Evolutionary conservation across 75 land plant species (phyloP).

Genomic region (Chamaecyparis obtusa): DNA sequence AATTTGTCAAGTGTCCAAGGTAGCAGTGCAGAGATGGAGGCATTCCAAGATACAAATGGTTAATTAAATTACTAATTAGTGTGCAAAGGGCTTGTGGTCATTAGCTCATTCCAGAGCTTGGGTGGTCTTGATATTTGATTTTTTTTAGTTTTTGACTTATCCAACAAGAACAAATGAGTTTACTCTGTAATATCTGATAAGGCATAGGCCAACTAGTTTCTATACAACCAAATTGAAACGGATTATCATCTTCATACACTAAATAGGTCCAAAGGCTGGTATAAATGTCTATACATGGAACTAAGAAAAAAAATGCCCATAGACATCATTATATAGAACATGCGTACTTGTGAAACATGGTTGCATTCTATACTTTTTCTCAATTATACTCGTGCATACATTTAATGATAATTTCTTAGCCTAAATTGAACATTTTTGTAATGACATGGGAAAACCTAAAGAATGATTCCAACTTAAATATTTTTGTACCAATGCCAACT

Average conservation of each 20-base stretch:
- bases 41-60: background rate
- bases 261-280: background rate
- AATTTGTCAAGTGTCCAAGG: too few species aligned
- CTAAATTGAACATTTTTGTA: background rate
- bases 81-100: background rate
- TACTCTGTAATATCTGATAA: background rate
- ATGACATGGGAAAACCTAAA: constrained; percentile 12
- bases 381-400: background rate
- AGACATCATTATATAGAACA: background rate
- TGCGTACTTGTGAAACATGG: background rate
- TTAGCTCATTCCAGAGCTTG: background rate
- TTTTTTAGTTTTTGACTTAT: background rate
- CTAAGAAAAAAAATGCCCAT: background rate
- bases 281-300: background rate
- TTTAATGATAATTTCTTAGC: background rate
- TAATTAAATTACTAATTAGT: background rate
- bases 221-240: background rate
- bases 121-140: background rate
- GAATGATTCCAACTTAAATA: background rate
- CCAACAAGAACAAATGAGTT: background rate
- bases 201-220: constrained; percentile 1
- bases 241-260: background rate
- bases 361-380: background rate
- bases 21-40: too few species aligned
- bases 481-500: background rate